Evolutionary conservation across 225 moss, liverwort and hornwort genomes (phyloP).

Genomic region (Straminergon stramineum): DNA sequence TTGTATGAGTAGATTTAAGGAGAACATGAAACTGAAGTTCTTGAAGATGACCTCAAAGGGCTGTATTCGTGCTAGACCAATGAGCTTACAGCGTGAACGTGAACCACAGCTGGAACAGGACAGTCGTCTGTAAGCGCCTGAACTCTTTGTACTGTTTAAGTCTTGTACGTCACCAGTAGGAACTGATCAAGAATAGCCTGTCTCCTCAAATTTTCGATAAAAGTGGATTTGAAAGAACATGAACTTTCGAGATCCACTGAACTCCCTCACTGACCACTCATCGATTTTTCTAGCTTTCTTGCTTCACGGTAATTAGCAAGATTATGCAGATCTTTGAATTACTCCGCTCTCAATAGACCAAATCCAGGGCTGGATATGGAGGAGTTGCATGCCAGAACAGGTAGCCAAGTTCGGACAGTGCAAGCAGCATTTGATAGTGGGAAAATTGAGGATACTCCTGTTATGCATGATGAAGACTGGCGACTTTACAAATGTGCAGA

Average conservation of each 20-base stretch:
- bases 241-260: not conserved
- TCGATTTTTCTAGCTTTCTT: not conserved
- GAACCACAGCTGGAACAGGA: slow-evolving; percentile 68
- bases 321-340: not conserved
- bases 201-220: not conserved
- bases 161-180: not conserved
- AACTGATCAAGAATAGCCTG: not conserved
- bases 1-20: slow-evolving; percentile 57
- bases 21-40: slow-evolving; percentile 68
- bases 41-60: slow-evolving; percentile 73
- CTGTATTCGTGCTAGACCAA: slow-evolving; percentile 59
- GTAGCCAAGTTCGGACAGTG: slow-evolving; percentile 44
- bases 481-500: slow-evolving; percentile 30
- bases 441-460: slow-evolving; percentile 75
- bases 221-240: not conserved
- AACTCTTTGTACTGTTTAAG: not conserved
- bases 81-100: slow-evolving; percentile 51
- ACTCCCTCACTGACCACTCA: not conserved
- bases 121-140: slow-evolving; percentile 60
- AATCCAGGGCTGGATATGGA: slow-evolving; percentile 69
- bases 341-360: slow-evolving; percentile 6
- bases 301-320: not conserved
- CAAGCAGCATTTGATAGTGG: slow-evolving; percentile 59
- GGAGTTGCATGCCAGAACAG: slow-evolving; percentile 47
- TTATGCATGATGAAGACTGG: slow-evolving; percentile 69